phyloP scores from a whole-genome alignment of 352 stramenopile species.

The Bremia lactucae region DNA sequence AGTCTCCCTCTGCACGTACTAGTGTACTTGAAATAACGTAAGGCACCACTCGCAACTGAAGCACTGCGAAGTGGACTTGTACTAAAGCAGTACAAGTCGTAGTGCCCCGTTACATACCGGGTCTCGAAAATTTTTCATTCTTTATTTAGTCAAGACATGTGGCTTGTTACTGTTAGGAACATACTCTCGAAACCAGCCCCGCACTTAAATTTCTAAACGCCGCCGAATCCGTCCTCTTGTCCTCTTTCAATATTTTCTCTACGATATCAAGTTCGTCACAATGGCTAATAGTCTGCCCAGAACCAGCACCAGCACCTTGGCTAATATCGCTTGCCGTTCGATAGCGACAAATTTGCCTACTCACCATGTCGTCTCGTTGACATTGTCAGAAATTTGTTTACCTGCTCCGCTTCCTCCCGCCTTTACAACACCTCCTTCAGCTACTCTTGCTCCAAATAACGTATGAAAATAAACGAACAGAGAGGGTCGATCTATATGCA shows the following conservation, averaged over 20 bases:
- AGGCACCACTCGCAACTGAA: too few species aligned
- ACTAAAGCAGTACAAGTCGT: too few species aligned
- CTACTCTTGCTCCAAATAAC: background rate
- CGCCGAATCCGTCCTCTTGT: background rate
- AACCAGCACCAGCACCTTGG: slow-evolving; percentile 3
- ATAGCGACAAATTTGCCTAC: slow-evolving; percentile 10
- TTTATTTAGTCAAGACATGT: slow-evolving; percentile 48
- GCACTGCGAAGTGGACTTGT: too few species aligned
- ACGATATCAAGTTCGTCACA: background rate
- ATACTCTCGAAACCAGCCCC: slow-evolving; percentile 23
- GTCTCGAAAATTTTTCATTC: slow-evolving; percentile 67
- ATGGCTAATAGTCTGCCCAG: background rate
- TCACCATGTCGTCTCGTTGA: slow-evolving; percentile 15
- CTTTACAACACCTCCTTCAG: slow-evolving; percentile 1
- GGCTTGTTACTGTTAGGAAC: slow-evolving; percentile 34
- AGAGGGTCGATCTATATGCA: too few species aligned
- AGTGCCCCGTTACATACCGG: too few species aligned
- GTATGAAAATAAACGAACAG: too few species aligned
- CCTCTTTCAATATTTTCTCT: background rate
- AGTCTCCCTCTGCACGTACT: too few species aligned
- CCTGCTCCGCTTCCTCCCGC: slow-evolving; percentile 3
- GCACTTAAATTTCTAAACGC: slow-evolving; percentile 12
- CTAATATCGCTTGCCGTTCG: slow-evolving; percentile 3
- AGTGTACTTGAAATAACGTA: too few species aligned
- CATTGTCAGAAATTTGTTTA: slow-evolving; percentile 16